Evolutionary conservation across 495 filamentous ascomycete genomes (phyloP).

Genomic region (Penicillium simplicissimum): DNA sequence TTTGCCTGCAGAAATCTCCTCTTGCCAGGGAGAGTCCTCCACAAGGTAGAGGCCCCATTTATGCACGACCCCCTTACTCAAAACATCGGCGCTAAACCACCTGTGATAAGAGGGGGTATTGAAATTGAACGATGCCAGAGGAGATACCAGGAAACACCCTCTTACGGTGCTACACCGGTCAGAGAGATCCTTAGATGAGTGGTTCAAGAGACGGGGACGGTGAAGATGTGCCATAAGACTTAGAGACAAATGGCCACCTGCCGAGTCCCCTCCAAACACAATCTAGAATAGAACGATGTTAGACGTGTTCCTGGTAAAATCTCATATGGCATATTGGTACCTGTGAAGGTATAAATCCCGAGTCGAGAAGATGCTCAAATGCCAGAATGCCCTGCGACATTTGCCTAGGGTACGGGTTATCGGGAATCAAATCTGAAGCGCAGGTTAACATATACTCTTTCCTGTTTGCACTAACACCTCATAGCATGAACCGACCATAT

Average conservation of each 20-base stretch:
- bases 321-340: conserved; percentile 10
- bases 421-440: conserved; percentile 18
- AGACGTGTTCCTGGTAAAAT: neutral
- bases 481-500: conserved; percentile 22
- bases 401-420: conserved; percentile 22
- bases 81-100: conserved; percentile 23
- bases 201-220: neutral
- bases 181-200: neutral
- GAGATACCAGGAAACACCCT: conserved; percentile 29
- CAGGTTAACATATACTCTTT: neutral
- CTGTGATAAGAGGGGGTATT: conserved; percentile 16
- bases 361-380: conserved; percentile 19
- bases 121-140: conserved; percentile 24
- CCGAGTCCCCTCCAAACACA: conserved; percentile 28
- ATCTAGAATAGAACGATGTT: conserved; percentile 15
- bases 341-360: conserved; percentile 17
- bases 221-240: conserved; percentile 22
- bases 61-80: conserved; percentile 16
- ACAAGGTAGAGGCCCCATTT: conserved; percentile 19
- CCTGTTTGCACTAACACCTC: neutral
- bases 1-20: conserved; percentile 19
- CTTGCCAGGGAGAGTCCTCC: conserved; percentile 20
- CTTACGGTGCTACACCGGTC: conserved; percentile 4
- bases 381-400: conserved; percentile 21
- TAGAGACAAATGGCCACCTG: conserved; percentile 28